phyloP scores from a whole-genome alignment of 805 yeast genomes.

The Teunomyces panamensis region DNA sequence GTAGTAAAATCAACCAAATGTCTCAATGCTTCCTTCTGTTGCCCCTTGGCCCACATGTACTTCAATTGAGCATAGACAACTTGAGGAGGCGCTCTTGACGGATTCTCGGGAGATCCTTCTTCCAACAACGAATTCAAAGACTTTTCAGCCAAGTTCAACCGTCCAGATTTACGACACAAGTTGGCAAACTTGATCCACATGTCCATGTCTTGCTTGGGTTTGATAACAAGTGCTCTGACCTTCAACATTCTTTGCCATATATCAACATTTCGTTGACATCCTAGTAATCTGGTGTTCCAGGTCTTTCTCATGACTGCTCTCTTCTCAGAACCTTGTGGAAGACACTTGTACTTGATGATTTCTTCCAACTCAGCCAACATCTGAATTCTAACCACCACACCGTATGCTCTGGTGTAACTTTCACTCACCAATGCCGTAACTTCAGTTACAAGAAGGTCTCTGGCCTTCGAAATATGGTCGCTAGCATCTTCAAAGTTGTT shows the following conservation, averaged over 20 bases:
- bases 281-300: conserved; percentile 89
- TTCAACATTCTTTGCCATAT: conserved; percentile 97
- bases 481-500: conserved; percentile 82
- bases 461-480: conserved; percentile 73
- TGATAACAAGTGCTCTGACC: conserved; percentile 87
- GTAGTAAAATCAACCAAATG: conserved; percentile 89
- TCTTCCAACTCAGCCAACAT: conserved; percentile 97
- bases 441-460: conserved; percentile 88
- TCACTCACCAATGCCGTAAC: conserved; percentile 93
- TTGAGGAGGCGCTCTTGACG: conserved; percentile 89
- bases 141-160: conserved; percentile 89
- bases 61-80: conserved; percentile 96
- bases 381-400: conserved; percentile 94
- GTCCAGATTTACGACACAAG: conserved; percentile 88
- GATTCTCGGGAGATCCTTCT: conserved; percentile 59
- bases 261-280: conserved; percentile 95
- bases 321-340: conserved; percentile 80
- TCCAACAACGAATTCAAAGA: conserved; percentile 78
- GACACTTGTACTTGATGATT: conserved; percentile 80
- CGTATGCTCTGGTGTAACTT: conserved; percentile 93
- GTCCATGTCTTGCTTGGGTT: conserved; percentile 94
- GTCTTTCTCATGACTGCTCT: conserved; percentile 79
- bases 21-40: conserved; percentile 77
- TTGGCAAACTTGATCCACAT: conserved; percentile 99
- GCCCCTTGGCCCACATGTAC: conserved; percentile 95